phyloP scores from a whole-genome alignment of 306 rosid species.

The Delonix regia region DNA sequence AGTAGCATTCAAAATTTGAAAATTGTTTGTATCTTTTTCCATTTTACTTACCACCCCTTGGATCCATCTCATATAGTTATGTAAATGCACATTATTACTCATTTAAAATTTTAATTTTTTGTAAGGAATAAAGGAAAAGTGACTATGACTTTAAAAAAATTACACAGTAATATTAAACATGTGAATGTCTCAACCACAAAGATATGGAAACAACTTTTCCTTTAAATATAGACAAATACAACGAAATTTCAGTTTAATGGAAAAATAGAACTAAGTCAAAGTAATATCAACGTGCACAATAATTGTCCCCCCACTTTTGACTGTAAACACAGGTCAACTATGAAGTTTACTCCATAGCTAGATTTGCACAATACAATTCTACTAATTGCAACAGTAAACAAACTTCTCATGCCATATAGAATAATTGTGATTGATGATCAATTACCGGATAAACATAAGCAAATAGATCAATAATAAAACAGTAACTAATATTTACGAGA shows the following conservation, averaged over 20 bases:
- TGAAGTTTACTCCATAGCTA: constrained; percentile 8
- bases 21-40: background rate
- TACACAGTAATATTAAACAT: background rate
- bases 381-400: constrained; percentile 20
- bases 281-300: constrained; percentile 7
- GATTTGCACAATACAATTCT: constrained; percentile 21
- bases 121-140: background rate
- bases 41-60: background rate
- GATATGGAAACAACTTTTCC: background rate
- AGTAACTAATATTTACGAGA: constrained; percentile 1
- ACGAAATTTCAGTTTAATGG: constrained; percentile 14
- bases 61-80: background rate
- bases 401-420: constrained; percentile 19
- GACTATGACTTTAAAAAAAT: background rate
- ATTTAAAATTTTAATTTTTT: background rate
- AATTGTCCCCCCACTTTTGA: constrained; percentile 1
- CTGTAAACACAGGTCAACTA: constrained; percentile 14
- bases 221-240: constrained; percentile 4
- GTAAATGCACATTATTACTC: background rate
- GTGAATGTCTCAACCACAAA: background rate
- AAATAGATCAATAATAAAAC: background rate
- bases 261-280: constrained; percentile 29
- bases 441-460: background rate
- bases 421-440: constrained; percentile 10
- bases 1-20: background rate